Conservation (phyloP, 176 grass and related monocot genomes). For the Aegilops umbellulata region DNA sequence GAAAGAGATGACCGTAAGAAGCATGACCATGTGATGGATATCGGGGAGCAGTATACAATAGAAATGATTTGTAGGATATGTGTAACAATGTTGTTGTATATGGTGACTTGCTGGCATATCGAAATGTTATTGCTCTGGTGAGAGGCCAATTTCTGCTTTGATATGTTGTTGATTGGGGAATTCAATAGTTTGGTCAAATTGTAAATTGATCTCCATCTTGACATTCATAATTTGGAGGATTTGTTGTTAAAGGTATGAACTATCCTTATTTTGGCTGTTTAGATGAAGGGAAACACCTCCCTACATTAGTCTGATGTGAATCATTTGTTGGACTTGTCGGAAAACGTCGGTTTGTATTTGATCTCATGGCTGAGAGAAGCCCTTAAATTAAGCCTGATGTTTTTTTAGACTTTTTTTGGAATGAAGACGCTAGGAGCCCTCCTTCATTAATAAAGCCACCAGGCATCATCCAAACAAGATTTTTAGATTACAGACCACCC, state of each 20-base stretch:
- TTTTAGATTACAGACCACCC: no score
- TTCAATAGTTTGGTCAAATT: background rate
- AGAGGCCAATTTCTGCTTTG: slow-evolving; percentile 1
- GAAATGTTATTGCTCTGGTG: no score
- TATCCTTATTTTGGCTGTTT: background rate
- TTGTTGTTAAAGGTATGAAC: background rate
- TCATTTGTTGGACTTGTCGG: no score
- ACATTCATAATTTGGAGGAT: background rate
- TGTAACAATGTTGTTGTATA: slow-evolving; percentile 32
- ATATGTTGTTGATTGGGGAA: background rate
- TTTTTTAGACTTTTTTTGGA: no score
- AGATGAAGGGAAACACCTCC: no score
- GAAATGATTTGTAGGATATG: slow-evolving; percentile 29
- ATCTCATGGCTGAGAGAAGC: no score
- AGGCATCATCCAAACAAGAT: no score
- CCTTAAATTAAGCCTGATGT: no score
- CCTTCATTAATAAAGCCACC: no score
- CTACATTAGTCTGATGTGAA: no score
- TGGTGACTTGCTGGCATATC: background rate
- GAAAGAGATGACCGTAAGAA: slow-evolving; percentile 79
- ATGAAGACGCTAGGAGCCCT: no score
- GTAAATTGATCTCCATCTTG: background rate
- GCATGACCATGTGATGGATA: slow-evolving; percentile 50
- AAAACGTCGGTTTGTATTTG: no score
- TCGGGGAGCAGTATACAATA: background rate